Evolutionary conservation across 2,329 filamentous ascomycete species (phyloP), one percentile per base, ranked within the genome.

Genomic region (Epichloe scottii): DNA sequence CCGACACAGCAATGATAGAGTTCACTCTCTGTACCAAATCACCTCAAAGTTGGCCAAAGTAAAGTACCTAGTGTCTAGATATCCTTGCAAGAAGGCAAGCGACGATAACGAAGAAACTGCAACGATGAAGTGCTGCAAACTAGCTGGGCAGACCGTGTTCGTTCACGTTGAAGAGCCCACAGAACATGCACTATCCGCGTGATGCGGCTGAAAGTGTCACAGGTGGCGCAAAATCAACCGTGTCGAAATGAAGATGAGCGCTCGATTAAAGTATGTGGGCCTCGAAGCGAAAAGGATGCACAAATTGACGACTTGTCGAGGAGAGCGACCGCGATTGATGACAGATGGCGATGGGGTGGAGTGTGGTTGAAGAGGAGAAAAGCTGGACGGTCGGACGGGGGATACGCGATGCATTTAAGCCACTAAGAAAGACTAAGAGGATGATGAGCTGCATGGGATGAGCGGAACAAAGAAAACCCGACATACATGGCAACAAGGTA

Each of bases 1-100:
- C 62, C 64, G 57, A 59, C 61, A 60, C 63, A 66, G 61, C 61
- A 61, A 61, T 45, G 41, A 51, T 53, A 55, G 56, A 52, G 59
- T 48, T 48, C 50, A 63, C 62, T 59, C 62, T 59, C 57, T 58
- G 59, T 55, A 60, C 61, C 63, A 63, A 56, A 51, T 48, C 53
- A 40, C 59, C 60, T 56, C 50, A 33, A 30, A 54, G 59, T 63
- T 61, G 66, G 65, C 55, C 42, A 47, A 51, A 46, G 14, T 41
- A 40, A 51, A 46, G 14, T 41, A 37, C 50, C 49, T 40, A 55
- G 47, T 48, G 43, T 56, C 53, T 56, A 46, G 50, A 51, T 41
- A 56, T 53, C 58, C 51, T 55, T 57, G 52, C 53, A 34, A 34
- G 12, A 46, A 57, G 54, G 54, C 59, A 48, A 56, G 55, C 53